Conservation (phyloP, 176 grass and related monocot genomes). For the Melocanna baccifera region DNA sequence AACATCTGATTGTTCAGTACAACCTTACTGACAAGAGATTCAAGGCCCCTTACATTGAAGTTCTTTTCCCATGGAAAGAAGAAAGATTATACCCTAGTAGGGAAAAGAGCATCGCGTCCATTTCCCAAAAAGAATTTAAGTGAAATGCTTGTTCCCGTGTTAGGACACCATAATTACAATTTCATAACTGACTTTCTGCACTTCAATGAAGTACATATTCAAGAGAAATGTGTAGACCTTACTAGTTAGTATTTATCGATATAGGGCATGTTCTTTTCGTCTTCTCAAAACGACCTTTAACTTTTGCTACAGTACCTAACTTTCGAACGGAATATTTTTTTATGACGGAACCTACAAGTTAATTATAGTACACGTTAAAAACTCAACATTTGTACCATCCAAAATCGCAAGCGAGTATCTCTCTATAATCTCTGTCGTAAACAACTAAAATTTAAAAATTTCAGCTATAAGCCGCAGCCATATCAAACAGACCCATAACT, state of each 20-base stretch:
- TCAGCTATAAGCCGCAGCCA: no score
- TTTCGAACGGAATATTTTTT: no score
- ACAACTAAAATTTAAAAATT: no score
- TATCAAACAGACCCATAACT: no score
- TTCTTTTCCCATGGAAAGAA: neutral
- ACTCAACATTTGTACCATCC: no score
- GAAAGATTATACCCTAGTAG: neutral
- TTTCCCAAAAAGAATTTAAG: neutral
- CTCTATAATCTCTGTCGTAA: no score
- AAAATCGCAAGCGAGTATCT: no score
- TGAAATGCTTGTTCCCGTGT: neutral
- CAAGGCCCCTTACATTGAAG: neutral
- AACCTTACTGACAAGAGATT: neutral
- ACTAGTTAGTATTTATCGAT: neutral
- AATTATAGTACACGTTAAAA: no score
- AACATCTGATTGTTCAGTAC: conserved; percentile 6
- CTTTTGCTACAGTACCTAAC: no score
- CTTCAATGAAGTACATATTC: neutral
- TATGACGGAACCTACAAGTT: no score
- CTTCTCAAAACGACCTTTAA: no score
- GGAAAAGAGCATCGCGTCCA: neutral
- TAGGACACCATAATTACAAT: neutral
- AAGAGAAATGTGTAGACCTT: neutral
- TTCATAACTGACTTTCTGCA: neutral
- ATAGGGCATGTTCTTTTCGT: no score